Evolutionary conservation across 805 yeast species (phyloP).

Genomic region (Ogataea polymorpha): DNA sequence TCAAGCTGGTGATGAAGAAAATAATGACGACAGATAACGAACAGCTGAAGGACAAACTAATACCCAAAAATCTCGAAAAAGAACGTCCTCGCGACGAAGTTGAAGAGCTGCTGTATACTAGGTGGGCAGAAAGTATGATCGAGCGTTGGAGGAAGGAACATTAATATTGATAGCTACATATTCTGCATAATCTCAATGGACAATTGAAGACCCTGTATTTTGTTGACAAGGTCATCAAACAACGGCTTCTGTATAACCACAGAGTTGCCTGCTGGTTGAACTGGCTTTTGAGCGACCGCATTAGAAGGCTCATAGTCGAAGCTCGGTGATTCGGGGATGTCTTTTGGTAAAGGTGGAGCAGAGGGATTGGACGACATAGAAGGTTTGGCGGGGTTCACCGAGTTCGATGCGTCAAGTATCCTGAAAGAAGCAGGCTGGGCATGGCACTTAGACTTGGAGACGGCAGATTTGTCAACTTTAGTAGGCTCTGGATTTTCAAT

Average conservation of each 20-base stretch:
- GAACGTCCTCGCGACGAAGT: slow-evolving; percentile 28
- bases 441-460: too few species aligned
- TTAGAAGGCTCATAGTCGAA: too few species aligned
- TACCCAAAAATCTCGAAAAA: slow-evolving; percentile 22
- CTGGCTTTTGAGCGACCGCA: too few species aligned
- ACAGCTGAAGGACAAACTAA: slow-evolving; percentile 24
- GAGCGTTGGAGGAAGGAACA: slow-evolving; percentile 10
- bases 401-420: too few species aligned
- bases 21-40: slow-evolving; percentile 31
- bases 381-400: too few species aligned
- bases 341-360: too few species aligned
- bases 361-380: too few species aligned
- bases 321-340: too few species aligned
- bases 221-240: slow-evolving; percentile 13
- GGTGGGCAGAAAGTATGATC: slow-evolving; percentile 48
- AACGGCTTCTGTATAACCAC: slow-evolving; percentile 3
- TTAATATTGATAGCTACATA: slow-evolving; percentile 2
- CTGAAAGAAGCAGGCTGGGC: too few species aligned
- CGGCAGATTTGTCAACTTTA: too few species aligned
- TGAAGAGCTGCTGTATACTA: slow-evolving; percentile 44
- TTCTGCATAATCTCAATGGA: slow-evolving; percentile 10
- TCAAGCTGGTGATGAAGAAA: slow-evolving; percentile 30
- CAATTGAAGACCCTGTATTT: slow-evolving; percentile 13
- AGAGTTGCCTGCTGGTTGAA: neutral
- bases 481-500: too few species aligned